These are phyloP conservation scores for Phytophthora colocasiae DNA, from an alignment of 352 stramenopile species.

Conservation along the genomic window DNA sequence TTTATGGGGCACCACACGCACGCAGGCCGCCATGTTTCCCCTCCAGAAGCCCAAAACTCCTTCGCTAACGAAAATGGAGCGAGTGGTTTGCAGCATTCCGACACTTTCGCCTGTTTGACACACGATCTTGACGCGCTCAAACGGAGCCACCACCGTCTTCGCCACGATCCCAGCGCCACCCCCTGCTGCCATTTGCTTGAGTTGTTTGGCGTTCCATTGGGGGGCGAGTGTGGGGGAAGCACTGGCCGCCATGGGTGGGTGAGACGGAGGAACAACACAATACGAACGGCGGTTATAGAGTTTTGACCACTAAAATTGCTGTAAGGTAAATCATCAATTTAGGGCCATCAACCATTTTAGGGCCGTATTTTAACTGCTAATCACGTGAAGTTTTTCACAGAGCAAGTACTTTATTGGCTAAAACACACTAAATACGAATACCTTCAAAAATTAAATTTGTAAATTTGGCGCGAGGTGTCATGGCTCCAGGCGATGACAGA, in stretches of 20 bases:
- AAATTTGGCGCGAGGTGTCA: no score
- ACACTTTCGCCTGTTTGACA: constrained; percentile 78
- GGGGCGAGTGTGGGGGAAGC: constrained; percentile 3
- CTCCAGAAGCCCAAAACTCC: constrained; percentile 77
- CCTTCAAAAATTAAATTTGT: no score
- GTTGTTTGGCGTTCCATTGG: constrained; percentile 58
- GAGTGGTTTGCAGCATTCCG: constrained; percentile 78
- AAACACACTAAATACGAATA: no score
- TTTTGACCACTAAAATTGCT: no score
- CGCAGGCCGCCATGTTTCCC: constrained; percentile 76
- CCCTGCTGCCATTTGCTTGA: constrained; percentile 74
- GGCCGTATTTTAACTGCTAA: no score
- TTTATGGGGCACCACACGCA: constrained; percentile 84
- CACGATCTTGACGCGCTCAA: constrained; percentile 89
- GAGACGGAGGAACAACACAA: neutral
- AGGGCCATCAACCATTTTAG: no score
- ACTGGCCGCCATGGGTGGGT: constrained; percentile 1
- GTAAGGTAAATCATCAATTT: no score
- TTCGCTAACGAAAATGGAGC: constrained; percentile 63
- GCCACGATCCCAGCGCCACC: constrained; percentile 77
- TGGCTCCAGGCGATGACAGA: no score
- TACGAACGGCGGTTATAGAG: no score
- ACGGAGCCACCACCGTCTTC: constrained; percentile 84
- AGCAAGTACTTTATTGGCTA: no score
- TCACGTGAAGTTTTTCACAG: no score